These are phyloP conservation scores for Trichosporon inkin DNA, from an alignment of 1,284 basidiomycete species.

Conservation along the genomic window DNA sequence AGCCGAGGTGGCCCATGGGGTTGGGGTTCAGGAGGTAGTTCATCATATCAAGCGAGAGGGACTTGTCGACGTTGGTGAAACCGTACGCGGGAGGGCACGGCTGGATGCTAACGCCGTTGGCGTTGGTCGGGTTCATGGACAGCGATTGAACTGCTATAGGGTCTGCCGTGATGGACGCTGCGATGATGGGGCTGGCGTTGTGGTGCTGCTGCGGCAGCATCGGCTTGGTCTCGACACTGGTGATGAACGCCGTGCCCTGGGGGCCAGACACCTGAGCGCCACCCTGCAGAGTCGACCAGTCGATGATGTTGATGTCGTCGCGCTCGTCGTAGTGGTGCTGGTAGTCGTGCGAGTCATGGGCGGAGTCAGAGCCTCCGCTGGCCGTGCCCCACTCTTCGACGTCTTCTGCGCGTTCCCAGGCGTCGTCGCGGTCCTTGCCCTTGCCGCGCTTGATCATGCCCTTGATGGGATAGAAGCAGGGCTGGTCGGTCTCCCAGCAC, in stretches of 20 bases:
- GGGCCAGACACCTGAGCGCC: neutral
- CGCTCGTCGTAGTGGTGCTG: conserved; percentile 4
- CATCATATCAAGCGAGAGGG: conserved; percentile 8
- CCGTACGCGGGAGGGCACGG: neutral
- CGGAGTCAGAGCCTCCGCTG: conserved; percentile 6
- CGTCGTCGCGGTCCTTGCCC: conserved; percentile 11
- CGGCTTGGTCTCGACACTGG: conserved; percentile 3
- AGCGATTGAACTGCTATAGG: neutral
- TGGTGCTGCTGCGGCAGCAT: neutral
- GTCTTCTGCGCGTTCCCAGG: conserved; percentile 17
- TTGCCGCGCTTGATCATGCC: conserved; percentile 14
- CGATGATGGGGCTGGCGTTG: neutral
- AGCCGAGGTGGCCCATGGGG: conserved; percentile 8
- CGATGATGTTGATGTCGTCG: neutral
- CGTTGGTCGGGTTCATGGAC: neutral
- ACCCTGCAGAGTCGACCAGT: neutral
- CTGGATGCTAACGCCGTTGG: neutral
- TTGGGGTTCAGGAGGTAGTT: conserved; percentile 11
- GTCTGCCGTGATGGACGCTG: neutral
- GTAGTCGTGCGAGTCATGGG: neutral
- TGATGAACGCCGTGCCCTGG: neutral
- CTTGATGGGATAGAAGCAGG: conserved; percentile 24
- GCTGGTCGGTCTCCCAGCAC: conserved; percentile 23
- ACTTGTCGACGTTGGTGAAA: conserved; percentile 4
- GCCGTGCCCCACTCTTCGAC: conserved; percentile 16